Evolutionary conservation across 805 yeast genomes (phyloP).

Genomic region (Spathaspora hagerdaliae): DNA sequence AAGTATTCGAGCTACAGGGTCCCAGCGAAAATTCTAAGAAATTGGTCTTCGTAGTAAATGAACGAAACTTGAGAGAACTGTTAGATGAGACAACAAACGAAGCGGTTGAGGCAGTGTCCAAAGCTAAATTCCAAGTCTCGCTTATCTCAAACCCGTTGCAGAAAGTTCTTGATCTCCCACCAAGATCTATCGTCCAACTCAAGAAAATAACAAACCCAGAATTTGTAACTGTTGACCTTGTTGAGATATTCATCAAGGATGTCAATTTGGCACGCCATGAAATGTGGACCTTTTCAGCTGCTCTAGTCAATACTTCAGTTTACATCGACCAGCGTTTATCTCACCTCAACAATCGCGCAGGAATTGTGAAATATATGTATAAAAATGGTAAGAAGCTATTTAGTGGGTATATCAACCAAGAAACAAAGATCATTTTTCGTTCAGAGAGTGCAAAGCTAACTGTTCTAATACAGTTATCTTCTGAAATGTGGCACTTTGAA

Average conservation of each 20-base stretch:
- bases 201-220: slow-evolving; percentile 36
- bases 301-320: slow-evolving; percentile 59
- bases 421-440: slow-evolving; percentile 79
- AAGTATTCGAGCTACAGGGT: slow-evolving; percentile 65
- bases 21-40: slow-evolving; percentile 11
- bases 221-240: slow-evolving; percentile 69
- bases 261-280: slow-evolving; percentile 81
- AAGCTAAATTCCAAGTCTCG: slow-evolving; percentile 44
- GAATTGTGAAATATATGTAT: slow-evolving; percentile 59
- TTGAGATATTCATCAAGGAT: slow-evolving; percentile 80
- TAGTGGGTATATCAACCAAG: slow-evolving; percentile 70
- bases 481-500: slow-evolving; percentile 98
- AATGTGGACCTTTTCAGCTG: slow-evolving; percentile 80
- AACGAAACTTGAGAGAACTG: slow-evolving; percentile 11
- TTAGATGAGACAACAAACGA: slow-evolving; percentile 4
- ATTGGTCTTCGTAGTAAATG: slow-evolving; percentile 13
- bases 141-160: slow-evolving; percentile 59
- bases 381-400: slow-evolving; percentile 64
- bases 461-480: slow-evolving; percentile 81
- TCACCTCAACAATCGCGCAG: slow-evolving; percentile 55
- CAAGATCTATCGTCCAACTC: slow-evolving; percentile 64
- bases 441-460: slow-evolving; percentile 86
- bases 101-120: slow-evolving; percentile 8
- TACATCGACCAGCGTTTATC: slow-evolving; percentile 61
- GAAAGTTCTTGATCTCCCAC: slow-evolving; percentile 56